Evolutionary conservation across 2,329 filamentous ascomycete species (phyloP), one percentile per base, ranked within the genome.

Genomic region (Cylindrodendrum hubeiense): DNA sequence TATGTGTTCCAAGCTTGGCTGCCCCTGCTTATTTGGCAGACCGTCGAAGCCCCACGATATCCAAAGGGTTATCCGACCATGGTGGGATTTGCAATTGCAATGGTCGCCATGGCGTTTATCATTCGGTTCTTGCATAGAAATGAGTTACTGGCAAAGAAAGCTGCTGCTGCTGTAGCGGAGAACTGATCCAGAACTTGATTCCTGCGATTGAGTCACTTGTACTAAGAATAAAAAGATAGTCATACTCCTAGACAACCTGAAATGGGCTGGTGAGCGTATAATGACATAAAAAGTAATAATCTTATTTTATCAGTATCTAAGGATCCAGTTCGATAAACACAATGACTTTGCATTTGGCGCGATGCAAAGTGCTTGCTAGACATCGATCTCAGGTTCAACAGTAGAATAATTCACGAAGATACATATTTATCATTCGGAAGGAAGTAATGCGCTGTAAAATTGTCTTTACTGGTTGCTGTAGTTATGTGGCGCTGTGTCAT

Each of bases 1-100:
- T 91, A 92, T 65, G 89, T 91, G 1, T 78, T 93, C 46, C 89
- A 92, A 72, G 88, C 90, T 0, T 93, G 90, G 90, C 75, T 93
- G 44, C 91, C 91, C 7, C 82, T 91, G 33, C 74, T 91, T 9
- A 84, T 91, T 10, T 92, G 89, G 90, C 86, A 89, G 77, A 87
- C 90, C 72, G 82, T 89, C 0, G 88, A 91, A 61, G 87, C 85
- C 0, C 89, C 90, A 0, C 68, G 79, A 46, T 92, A 91, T 60
- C 80, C 78, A 1, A 91, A 90, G 70, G 90, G 89, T 0, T 91
- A 85, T 54, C 82, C 87, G 21, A 89, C 88, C 0, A 84, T 85
- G 67, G 78, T 86, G 13, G 80, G 82, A 13, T 72, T 90, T 22
- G 82, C 84, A 0, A 74, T 82, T 1, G 77, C 78, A 2, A 72